phyloP scores from a whole-genome alignment of 2,329 filamentous ascomycete species.

The Colletotrichum kahawae region DNA sequence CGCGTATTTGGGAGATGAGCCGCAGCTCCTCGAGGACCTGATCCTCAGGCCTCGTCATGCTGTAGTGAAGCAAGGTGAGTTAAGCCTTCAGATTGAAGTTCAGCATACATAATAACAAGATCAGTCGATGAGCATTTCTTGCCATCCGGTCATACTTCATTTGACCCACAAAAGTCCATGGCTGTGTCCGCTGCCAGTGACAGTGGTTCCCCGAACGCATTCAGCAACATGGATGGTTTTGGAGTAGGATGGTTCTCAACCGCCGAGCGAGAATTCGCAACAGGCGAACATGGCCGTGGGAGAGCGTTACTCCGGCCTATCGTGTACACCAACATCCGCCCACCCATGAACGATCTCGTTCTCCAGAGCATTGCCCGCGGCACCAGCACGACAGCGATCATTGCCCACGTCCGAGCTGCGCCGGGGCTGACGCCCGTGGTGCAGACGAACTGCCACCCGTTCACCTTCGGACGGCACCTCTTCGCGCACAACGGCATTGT shows the following conservation, averaged over 20 bases:
- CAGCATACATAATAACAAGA: not conserved
- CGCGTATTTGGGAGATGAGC: conserved; percentile 9
- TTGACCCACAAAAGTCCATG: not conserved
- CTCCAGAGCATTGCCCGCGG: conserved; percentile 9
- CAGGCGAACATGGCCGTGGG: not conserved
- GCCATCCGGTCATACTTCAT: not conserved
- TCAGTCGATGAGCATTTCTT: conserved; percentile 13
- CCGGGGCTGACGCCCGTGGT: conserved; percentile 6
- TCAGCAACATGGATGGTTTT: conserved; percentile 17
- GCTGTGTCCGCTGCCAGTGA: not conserved
- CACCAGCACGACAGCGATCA: conserved; percentile 1
- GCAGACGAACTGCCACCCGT: conserved; percentile 16
- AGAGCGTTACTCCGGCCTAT: not conserved
- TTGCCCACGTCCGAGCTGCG: conserved; percentile 10
- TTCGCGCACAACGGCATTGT: conserved; percentile 17
- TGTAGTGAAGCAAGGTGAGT: conserved; percentile 14
- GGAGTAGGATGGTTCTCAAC: conserved; percentile 6
- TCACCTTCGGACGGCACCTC: conserved; percentile 9
- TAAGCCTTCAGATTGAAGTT: rapidly evolving
- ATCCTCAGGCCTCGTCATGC: conserved; percentile 6
- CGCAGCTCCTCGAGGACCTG: conserved; percentile 10
- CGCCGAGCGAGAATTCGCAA: conserved; percentile 1
- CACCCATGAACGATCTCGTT: conserved; percentile 13
- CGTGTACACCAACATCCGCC: conserved; percentile 11
- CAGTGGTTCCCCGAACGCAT: conserved; percentile 1